Evolutionary conservation across 306 rosid species (phyloP).

Genomic region (Pueraria montana): DNA sequence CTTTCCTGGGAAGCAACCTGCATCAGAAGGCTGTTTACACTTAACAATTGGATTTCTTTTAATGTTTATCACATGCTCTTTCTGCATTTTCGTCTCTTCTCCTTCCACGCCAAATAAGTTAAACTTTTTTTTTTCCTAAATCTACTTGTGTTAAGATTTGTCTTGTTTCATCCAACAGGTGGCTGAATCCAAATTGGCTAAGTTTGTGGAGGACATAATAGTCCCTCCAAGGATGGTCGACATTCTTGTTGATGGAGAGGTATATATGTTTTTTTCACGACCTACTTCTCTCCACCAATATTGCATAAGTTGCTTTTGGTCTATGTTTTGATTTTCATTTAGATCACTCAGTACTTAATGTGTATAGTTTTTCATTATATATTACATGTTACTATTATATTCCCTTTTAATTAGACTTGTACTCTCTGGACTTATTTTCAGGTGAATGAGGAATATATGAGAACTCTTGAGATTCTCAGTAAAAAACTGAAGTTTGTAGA

Average conservation of each 20-base stretch:
- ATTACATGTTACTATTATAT: neutral
- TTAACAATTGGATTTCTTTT: slow-evolving; percentile 29
- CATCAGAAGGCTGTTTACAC: slow-evolving; percentile 31
- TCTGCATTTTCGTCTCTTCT: slow-evolving; percentile 14
- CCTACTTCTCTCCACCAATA: slow-evolving; percentile 15
- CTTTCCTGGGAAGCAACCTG: slow-evolving; percentile 7
- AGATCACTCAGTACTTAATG: slow-evolving; percentile 34
- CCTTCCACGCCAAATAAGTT: neutral
- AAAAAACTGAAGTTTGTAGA: slow-evolving; percentile 92
- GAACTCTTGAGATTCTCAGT: slow-evolving; percentile 91
- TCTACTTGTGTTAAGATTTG: slow-evolving; percentile 28
- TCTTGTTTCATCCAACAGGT: slow-evolving; percentile 64
- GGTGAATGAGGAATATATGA: slow-evolving; percentile 97
- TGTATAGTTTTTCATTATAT: slow-evolving; percentile 25
- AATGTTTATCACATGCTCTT: slow-evolving; percentile 10
- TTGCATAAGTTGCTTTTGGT: slow-evolving; percentile 44
- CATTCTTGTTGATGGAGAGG: slow-evolving; percentile 94
- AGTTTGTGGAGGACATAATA: slow-evolving; percentile 95
- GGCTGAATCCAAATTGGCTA: slow-evolving; percentile 94
- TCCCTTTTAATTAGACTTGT: slow-evolving; percentile 39
- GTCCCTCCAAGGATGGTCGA: slow-evolving; percentile 99
- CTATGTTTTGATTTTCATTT: slow-evolving; percentile 32
- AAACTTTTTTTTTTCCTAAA: neutral
- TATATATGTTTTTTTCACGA: slow-evolving; percentile 46
- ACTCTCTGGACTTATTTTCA: slow-evolving; percentile 54